These are phyloP conservation scores for Teratosphaeria gauchensis DNA, from an alignment of 2,329 filamentous ascomycete species.

Conservation along the genomic window DNA sequence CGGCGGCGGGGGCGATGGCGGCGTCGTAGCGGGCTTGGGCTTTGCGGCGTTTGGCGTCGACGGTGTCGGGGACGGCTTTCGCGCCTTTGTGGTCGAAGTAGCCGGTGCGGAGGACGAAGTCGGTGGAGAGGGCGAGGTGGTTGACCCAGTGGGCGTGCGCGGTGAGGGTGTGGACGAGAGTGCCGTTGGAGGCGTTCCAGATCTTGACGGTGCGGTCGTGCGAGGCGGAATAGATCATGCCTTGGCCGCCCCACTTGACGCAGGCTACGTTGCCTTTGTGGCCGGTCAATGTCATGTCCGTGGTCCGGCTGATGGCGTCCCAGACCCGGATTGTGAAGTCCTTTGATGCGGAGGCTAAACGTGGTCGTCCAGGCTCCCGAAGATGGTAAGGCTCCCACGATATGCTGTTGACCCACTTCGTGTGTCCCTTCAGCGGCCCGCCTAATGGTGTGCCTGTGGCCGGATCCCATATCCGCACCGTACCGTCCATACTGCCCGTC, in stretches of 20 bases:
- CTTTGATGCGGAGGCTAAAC: conserved; percentile 79
- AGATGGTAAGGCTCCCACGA: conserved; percentile 91
- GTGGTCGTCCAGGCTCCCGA: conserved; percentile 61
- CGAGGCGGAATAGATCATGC: conserved; percentile 71
- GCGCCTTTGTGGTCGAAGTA: conserved; percentile 76
- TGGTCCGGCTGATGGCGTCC: conserved; percentile 67
- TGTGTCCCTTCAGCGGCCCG: conserved; percentile 68
- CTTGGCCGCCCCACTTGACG: conserved; percentile 89
- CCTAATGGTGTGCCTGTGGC: conserved; percentile 67
- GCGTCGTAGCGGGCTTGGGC: conserved; percentile 78
- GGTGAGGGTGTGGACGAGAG: conserved; percentile 66
- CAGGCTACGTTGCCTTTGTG: conserved; percentile 86
- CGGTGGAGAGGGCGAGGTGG: conserved; percentile 84
- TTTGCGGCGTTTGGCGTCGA: conserved; percentile 61
- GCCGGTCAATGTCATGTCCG: conserved; percentile 74
- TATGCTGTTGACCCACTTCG: conserved; percentile 78
- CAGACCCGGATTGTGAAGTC: conserved; percentile 82
- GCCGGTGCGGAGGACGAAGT: conserved; percentile 75
- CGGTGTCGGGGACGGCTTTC: conserved; percentile 52
- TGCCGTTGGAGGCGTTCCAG: conserved; percentile 75
- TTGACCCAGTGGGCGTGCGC: conserved; percentile 94
- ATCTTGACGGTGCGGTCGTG: conserved; percentile 90
- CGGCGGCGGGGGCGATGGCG: conserved; percentile 51
- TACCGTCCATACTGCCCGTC: conserved; percentile 88
- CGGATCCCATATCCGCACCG: conserved; percentile 81